These are phyloP conservation scores for Dispira parvispora DNA, from an alignment of 192 early-diverging fungal genomes.

Conservation along the genomic window DNA sequence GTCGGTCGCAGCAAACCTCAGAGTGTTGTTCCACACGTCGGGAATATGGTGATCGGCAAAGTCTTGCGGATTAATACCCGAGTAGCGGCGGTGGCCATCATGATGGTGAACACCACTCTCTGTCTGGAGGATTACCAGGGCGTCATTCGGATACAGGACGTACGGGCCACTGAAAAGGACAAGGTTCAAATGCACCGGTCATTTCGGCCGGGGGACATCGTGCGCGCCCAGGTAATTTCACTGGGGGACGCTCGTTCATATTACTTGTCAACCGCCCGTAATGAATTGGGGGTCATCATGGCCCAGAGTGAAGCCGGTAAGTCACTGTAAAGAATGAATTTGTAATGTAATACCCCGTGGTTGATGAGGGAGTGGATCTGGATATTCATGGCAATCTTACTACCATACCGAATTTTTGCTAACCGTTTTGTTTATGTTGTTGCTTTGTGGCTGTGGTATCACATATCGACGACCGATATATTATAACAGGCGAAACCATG, in stretches of 20 bases:
- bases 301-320: conserved; percentile 67
- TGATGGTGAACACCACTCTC: conserved; percentile 69
- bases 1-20: conserved; percentile 46
- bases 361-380: too few relatives aligned
- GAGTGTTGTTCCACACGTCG: conserved; percentile 58
- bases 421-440: too few relatives aligned
- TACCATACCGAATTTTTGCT: too few relatives aligned
- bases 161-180: conserved; percentile 87
- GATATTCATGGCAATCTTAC: too few relatives aligned
- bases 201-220: conserved; percentile 89
- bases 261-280: conserved; percentile 77
- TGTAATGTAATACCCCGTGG: too few relatives aligned
- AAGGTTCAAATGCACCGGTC: conserved; percentile 79
- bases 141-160: conserved; percentile 80
- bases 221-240: conserved; percentile 71
- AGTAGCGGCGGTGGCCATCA: conserved; percentile 73
- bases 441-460: too few relatives aligned
- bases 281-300: conserved; percentile 89
- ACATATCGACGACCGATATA: too few relatives aligned
- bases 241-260: conserved; percentile 86
- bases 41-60: conserved; percentile 61
- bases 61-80: conserved; percentile 81
- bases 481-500: conserved; percentile 43
- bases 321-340: conserved; percentile 2
- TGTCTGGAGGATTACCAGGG: conserved; percentile 81